Conservation (phyloP, 331 rosid species). For the Pyrus hybrid region DNA sequence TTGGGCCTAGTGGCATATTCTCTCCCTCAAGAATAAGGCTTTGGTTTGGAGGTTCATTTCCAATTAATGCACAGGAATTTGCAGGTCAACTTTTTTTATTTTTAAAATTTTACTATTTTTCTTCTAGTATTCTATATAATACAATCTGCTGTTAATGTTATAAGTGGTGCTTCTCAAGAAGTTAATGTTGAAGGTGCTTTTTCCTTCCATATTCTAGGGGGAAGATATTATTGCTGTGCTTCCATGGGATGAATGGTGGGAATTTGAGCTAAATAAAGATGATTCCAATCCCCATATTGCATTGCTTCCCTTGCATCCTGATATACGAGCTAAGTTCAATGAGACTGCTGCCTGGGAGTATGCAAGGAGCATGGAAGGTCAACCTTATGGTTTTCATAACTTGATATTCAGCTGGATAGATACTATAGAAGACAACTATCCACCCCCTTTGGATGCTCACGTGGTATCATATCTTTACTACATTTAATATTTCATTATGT, state of each 20-base stretch:
- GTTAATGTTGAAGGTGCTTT: neutral
- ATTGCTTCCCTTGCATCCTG: constrained; percentile 85
- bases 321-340: constrained; percentile 65
- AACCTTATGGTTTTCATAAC: constrained; percentile 93
- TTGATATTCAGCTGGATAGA: constrained; percentile 98
- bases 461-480: constrained; percentile 37
- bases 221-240: constrained; percentile 72
- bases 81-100: neutral
- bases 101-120: neutral
- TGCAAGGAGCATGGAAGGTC: constrained; percentile 73
- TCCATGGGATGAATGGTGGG: constrained; percentile 99
- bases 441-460: constrained; percentile 96
- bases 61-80: neutral
- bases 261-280: constrained; percentile 70
- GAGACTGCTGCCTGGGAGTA: constrained; percentile 99
- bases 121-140: neutral
- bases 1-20: neutral
- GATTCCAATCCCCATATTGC: constrained; percentile 89
- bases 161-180: constrained; percentile 4
- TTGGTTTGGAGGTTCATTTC: neutral
- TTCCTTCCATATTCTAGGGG: constrained; percentile 43
- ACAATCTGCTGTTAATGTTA: neutral
- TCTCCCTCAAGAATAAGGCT: neutral
- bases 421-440: constrained; percentile 63
- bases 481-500: constrained; percentile 4